A percentile compares a stretch with the other conserved stretches of the same genome.
Conservation (phyloP, 768 basidiomycete species). For the Fistulinella prunicolor region DNA sequence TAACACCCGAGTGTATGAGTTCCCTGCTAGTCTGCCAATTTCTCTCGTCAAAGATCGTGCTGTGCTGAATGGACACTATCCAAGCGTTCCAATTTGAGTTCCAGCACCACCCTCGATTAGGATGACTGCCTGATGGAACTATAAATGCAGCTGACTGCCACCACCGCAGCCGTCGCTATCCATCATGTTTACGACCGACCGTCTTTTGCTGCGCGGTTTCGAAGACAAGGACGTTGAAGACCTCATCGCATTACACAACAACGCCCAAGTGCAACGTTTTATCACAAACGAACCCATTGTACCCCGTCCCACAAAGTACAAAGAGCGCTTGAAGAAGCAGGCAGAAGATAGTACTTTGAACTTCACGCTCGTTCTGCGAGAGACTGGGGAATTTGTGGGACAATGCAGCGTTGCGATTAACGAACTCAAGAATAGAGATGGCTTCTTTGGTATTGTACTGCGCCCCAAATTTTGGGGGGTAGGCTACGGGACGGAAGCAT, state of each 20-base stretch:
- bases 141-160: not conserved
- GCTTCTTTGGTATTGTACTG: conserved; percentile 23
- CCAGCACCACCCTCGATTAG: not conserved
- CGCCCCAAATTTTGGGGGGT: conserved; percentile 23
- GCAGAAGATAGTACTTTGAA: conserved; percentile 15
- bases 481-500: conserved; percentile 23
- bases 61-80: no score
- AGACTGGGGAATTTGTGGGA: conserved; percentile 22
- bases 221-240: conserved; percentile 15
- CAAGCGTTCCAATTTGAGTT: no score
- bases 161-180: no score
- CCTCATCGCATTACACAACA: conserved; percentile 20
- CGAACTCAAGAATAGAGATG: conserved; percentile 28
- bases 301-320: conserved; percentile 14
- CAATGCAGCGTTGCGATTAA: conserved; percentile 13
- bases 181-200: conserved; percentile 27
- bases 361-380: conserved; percentile 19
- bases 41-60: no score
- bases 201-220: conserved; percentile 22
- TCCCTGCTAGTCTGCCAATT: no score
- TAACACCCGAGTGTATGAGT: not conserved
- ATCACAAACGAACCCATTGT: conserved; percentile 18
- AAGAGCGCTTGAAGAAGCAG: conserved; percentile 13
- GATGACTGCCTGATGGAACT: not conserved
- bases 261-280: conserved; percentile 19